Percentiles rank a stretch among this genome's conserved stretches.
These are phyloP conservation scores for Pythium phragmitis DNA, from an alignment of 352 stramenopile genomes.

Conservation along the genomic window DNA sequence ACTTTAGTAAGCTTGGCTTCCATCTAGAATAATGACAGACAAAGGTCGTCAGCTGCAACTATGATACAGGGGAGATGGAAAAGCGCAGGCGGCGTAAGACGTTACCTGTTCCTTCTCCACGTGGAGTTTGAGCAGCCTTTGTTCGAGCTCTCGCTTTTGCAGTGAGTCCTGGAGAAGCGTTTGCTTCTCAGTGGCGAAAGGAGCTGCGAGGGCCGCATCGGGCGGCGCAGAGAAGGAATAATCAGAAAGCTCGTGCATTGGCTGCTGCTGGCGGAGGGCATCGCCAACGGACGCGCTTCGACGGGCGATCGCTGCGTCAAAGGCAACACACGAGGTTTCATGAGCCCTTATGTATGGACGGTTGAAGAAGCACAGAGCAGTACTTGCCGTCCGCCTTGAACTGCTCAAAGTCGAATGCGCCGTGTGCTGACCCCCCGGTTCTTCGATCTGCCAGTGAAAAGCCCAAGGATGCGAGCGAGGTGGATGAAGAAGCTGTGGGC, in stretches of 20 bases:
- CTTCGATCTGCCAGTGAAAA: constrained; percentile 9
- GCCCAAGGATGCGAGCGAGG: constrained; percentile 14
- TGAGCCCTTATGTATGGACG: neutral
- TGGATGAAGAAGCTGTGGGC: neutral
- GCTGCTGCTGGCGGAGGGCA: constrained; percentile 13
- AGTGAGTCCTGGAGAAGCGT: constrained; percentile 38
- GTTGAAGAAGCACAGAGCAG: neutral
- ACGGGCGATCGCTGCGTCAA: constrained; percentile 1
- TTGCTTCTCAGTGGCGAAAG: constrained; percentile 49
- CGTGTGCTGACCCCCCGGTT: neutral
- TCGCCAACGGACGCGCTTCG: constrained; percentile 20
- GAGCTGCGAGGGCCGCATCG: constrained; percentile 26
- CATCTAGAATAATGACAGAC: constrained; percentile 18
- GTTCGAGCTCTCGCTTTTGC: constrained; percentile 42
- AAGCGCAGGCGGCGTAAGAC: neutral
- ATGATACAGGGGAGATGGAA: no score
- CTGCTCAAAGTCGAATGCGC: constrained; percentile 23
- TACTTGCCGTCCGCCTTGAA: constrained; percentile 31
- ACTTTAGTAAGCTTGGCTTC: constrained; percentile 43
- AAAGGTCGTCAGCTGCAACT: no score
- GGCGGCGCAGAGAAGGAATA: constrained; percentile 7
- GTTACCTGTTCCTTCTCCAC: constrained; percentile 49
- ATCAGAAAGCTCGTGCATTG: constrained; percentile 1
- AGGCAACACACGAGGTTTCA: neutral
- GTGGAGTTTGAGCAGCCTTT: constrained; percentile 41